Evolutionary conservation across 2,329 filamentous ascomycete genomes (phyloP).

Genomic region (Dactylella cylindrospora): DNA sequence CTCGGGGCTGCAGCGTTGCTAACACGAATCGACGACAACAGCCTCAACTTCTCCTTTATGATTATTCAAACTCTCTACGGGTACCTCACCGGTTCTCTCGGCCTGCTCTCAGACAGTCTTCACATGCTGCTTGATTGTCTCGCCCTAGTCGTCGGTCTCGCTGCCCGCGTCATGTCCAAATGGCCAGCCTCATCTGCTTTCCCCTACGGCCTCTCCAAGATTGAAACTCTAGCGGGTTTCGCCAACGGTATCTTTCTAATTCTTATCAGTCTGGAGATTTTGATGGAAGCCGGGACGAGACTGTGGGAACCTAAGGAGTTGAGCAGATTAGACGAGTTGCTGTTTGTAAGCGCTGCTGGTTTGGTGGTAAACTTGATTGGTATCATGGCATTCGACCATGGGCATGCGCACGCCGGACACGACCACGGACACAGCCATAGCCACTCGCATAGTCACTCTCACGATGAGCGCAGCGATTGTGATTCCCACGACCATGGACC

Average conservation of each 20-base stretch:
- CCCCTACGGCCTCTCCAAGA: conserved; percentile 94
- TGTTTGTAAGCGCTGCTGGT: conserved; percentile 83
- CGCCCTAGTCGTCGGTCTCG: conserved; percentile 82
- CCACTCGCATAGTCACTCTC: conserved; percentile 58
- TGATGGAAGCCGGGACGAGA: conserved; percentile 88
- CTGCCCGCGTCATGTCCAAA: conserved; percentile 92
- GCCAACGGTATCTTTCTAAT: conserved; percentile 94
- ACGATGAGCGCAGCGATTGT: conserved; percentile 50
- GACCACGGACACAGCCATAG: conserved; percentile 63
- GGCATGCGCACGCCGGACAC: conserved; percentile 56
- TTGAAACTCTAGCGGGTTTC: conserved; percentile 93
- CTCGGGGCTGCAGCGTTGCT: neutral
- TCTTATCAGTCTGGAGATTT: conserved; percentile 93
- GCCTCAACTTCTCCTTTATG: conserved; percentile 95
- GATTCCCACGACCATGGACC: conserved; percentile 47
- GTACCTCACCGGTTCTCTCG: conserved; percentile 86
- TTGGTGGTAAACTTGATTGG: conserved; percentile 89
- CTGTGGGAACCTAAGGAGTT: conserved; percentile 81
- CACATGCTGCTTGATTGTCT: conserved; percentile 99
- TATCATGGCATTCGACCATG: conserved; percentile 75
- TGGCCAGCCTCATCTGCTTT: conserved; percentile 88
- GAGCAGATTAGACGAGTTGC: conserved; percentile 78
- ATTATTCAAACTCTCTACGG: conserved; percentile 90
- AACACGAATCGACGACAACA: conserved; percentile 52
- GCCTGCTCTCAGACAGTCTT: conserved; percentile 93